phyloP scores from a whole-genome alignment of 2,329 filamentous ascomycete genomes.

The Fusarium xyrophilum region DNA sequence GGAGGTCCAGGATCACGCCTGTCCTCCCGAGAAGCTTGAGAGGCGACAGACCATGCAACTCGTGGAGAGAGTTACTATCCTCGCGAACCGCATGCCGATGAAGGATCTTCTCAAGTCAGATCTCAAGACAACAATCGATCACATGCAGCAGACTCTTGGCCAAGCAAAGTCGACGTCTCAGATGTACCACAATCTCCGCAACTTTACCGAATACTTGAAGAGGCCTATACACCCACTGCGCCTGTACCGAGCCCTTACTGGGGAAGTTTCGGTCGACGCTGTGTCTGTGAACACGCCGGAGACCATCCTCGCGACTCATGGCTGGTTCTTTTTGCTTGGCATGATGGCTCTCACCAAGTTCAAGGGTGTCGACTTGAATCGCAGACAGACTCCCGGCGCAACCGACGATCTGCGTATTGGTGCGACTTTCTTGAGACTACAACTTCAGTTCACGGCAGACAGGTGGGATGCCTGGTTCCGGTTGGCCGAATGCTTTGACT shows the following conservation, averaged over 20 bases:
- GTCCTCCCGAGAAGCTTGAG: conserved; percentile 78
- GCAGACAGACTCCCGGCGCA: conserved; percentile 77
- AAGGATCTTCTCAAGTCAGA: conserved; percentile 93
- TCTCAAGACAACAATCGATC: conserved; percentile 87
- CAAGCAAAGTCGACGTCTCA: conserved; percentile 78
- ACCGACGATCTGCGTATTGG: conserved; percentile 86
- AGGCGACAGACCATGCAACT: conserved; percentile 80
- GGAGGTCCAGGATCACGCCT: conserved; percentile 79
- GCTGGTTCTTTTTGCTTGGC: conserved; percentile 92
- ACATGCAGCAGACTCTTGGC: conserved; percentile 87
- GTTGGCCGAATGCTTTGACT: conserved; percentile 85
- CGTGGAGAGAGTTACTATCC: conserved; percentile 80
- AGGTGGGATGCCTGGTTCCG: conserved; percentile 93
- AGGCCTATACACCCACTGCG: conserved; percentile 82
- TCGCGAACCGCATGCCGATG: conserved; percentile 84
- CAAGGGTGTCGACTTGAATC: conserved; percentile 70
- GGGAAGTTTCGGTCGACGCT: conserved; percentile 76
- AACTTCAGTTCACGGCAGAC: conserved; percentile 81
- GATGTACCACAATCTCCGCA: conserved; percentile 85
- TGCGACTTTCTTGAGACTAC: conserved; percentile 78
- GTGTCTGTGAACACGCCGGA: conserved; percentile 73
- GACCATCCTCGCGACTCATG: conserved; percentile 75
- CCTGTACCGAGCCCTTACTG: conserved; percentile 81
- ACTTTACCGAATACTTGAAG: conserved; percentile 82
- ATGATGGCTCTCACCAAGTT: conserved; percentile 90